Evolutionary conservation across 495 filamentous ascomycete genomes (phyloP).

Genomic region (Letharia lupina): DNA sequence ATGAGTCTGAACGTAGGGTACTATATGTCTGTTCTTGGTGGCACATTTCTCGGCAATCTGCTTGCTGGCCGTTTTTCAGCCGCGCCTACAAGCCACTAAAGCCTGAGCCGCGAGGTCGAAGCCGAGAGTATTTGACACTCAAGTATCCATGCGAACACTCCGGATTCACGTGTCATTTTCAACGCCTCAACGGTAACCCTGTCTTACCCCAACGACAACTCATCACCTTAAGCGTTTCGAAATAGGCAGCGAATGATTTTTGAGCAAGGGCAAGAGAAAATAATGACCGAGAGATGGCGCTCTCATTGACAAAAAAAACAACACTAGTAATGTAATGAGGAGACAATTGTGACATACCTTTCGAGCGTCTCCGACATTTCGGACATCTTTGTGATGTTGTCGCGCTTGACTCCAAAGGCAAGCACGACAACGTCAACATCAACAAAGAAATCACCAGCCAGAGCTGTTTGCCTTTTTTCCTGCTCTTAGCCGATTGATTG

Average conservation of each 20-base stretch:
- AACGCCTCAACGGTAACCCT: too few species aligned
- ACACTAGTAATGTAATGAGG: not conserved
- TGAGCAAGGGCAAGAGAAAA: not conserved
- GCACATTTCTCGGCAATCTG: conserved; percentile 77
- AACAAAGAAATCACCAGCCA: not conserved
- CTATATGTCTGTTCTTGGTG: conserved; percentile 76
- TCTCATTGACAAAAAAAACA: not conserved
- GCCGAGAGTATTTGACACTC: too few species aligned
- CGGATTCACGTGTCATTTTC: not conserved
- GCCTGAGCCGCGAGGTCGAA: not conserved
- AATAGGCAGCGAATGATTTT: not conserved
- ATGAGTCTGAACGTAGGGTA: conserved; percentile 99
- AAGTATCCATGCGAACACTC: too few species aligned
- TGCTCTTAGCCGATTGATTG: not conserved
- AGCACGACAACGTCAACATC: conserved; percentile 13
- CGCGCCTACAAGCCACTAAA: not conserved
- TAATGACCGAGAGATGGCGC: not conserved
- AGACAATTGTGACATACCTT: not conserved
- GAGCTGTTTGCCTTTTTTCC: not conserved
- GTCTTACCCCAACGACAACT: too few species aligned
- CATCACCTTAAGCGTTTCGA: not conserved
- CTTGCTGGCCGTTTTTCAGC: conserved; percentile 50
- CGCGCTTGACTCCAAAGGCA: conserved; percentile 1
- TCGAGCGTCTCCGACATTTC: not conserved
- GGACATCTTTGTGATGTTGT: conserved; percentile 27